A percentile compares a stretch with the other conserved stretches of the same genome.
Conservation (phyloP, 2,329 filamentous ascomycete genomes). For the Paecilomyces fulvus region DNA sequence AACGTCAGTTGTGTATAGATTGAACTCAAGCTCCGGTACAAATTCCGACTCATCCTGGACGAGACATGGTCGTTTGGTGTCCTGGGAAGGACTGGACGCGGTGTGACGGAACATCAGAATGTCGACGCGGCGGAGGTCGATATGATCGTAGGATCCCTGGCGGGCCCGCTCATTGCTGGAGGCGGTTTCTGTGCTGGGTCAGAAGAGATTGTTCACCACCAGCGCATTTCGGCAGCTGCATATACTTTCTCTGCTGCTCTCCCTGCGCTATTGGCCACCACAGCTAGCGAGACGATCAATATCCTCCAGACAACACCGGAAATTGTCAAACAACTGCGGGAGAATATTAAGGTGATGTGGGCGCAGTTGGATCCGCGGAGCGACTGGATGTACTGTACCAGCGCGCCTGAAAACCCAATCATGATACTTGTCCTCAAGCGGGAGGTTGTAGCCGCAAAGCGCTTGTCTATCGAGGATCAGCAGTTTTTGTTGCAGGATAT, state of each 20-base stretch:
- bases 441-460: slow-evolving; percentile 65
- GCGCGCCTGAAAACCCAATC: slow-evolving; percentile 74
- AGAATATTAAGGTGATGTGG: slow-evolving; percentile 79
- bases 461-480: slow-evolving; percentile 65
- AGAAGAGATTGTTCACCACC: slow-evolving; percentile 88
- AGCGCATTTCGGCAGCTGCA: slow-evolving; percentile 82
- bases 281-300: slow-evolving; percentile 80
- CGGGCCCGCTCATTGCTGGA: slow-evolving; percentile 81
- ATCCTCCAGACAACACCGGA: slow-evolving; percentile 82
- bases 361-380: slow-evolving; percentile 84
- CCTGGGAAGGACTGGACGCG: slow-evolving; percentile 80
- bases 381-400: slow-evolving; percentile 83
- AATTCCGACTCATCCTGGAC: slow-evolving; percentile 94
- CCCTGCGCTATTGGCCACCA: slow-evolving; percentile 90
- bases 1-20: slow-evolving; percentile 43
- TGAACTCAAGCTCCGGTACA: slow-evolving; percentile 91
- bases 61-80: slow-evolving; percentile 98
- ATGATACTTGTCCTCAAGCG: slow-evolving; percentile 76
- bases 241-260: slow-evolving; percentile 96
- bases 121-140: slow-evolving; percentile 89
- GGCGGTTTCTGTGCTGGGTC: slow-evolving; percentile 93
- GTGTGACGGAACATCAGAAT: slow-evolving; percentile 92
- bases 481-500: slow-evolving; percentile 79
- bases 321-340: slow-evolving; percentile 66
- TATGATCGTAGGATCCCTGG: slow-evolving; percentile 92